Evolutionary conservation across 2,329 filamentous ascomycete genomes (phyloP), one percentile per base, ranked within the genome.

Genomic region (Huntiella savannae): DNA sequence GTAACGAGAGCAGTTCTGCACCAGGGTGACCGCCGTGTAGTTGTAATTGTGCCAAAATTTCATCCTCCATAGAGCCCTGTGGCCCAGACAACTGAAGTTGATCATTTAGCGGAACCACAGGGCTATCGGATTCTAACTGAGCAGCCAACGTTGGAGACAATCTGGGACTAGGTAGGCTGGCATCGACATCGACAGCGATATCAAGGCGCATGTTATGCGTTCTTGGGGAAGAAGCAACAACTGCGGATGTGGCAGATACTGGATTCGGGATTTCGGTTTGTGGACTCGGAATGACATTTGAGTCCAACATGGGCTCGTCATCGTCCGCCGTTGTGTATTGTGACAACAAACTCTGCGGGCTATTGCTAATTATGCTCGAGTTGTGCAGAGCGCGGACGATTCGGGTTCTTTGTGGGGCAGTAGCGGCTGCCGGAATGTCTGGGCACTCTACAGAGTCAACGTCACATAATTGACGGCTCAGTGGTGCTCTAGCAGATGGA

Each of bases 151-250:
- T 92, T 3, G 91, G 91, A 19, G 91, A 98, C 48, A 98, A 65
- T 56, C 91, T 87, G 33, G 91, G 91, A 59, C 91, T 98, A 45
- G 91, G 91, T 51, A 98, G 69, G 62, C 85, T 95, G 52, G 84
- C 85, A 65, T 95, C 88, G 59, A 91, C 82, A 35, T 79, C 40
- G 7, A 41, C 33, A 17, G 16, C 17, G 5, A 22, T 16, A 6
- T 47, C 48, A 28, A 33, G 44, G 5, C 36, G 45, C 11, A 33
- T 42, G 19, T 36, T 33, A 5, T 15, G 34, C 6, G 44, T 32
- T 28, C 22, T 28, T 28, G 22, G 22, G 22, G 22, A 28, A 28
- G 22, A 28, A 28, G 22, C 22, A 28, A 28, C 4, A 28, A 28
- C 22, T 28, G 8, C 22, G 6, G 22, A 6, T 10, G 22, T 28